Evolutionary conservation across 1,139 yeast genomes (phyloP).

Genomic region (Pneumocystis canis): DNA sequence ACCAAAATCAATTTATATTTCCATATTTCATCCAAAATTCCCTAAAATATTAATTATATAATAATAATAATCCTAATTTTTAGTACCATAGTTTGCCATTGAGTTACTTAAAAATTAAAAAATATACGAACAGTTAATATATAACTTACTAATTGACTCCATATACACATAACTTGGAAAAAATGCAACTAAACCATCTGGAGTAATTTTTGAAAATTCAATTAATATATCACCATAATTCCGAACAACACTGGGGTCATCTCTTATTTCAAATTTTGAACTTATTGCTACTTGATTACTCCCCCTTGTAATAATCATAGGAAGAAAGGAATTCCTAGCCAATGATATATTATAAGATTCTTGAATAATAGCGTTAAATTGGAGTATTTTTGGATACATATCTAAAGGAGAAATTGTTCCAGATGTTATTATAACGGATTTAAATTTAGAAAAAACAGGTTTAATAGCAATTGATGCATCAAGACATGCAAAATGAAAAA

Average conservation of each 20-base stretch:
- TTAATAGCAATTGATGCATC: constrained; percentile 97
- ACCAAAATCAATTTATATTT: constrained; percentile 84
- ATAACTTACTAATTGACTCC: constrained; percentile 59
- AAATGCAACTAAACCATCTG: constrained; percentile 95
- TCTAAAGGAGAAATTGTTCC: constrained; percentile 97
- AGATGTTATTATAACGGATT: constrained; percentile 88
- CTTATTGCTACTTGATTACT: constrained; percentile 95
- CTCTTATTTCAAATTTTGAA: constrained; percentile 89
- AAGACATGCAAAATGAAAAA: constrained; percentile 81
- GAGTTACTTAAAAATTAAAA: not conserved
- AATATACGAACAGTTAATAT: constrained; percentile 31
- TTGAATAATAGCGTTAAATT: constrained; percentile 85
- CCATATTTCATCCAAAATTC: constrained; percentile 96
- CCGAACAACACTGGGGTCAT: constrained; percentile 93
- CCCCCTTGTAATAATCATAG: constrained; percentile 92
- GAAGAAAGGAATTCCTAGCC: constrained; percentile 81
- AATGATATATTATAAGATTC: constrained; percentile 93
- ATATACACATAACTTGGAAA: constrained; percentile 91
- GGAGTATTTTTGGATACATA: constrained; percentile 95
- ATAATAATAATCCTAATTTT: not conserved
- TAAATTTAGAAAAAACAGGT: constrained; percentile 86
- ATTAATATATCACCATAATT: constrained; percentile 85
- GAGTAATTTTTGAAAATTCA: constrained; percentile 88
- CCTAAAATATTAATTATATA: constrained; percentile 22
- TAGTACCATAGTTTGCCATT: constrained; percentile 1